Evolutionary conservation across 148 eudicot genomes (phyloP), one percentile per base, ranked within the genome.

Genomic region (Mesembryanthemum crystallinum): DNA sequence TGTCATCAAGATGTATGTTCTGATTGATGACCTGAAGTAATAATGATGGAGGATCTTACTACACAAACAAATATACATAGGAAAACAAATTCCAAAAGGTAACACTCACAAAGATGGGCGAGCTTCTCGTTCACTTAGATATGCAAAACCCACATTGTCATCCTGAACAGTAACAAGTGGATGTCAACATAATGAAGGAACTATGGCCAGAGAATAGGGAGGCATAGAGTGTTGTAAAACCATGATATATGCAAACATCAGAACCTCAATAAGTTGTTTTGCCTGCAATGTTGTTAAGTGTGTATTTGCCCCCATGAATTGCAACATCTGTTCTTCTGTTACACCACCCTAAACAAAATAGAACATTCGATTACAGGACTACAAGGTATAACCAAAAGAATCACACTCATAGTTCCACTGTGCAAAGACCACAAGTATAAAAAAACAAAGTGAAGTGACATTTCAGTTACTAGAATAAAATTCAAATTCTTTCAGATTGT

Each of bases 251-350:
- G 60, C 23, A 63, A 78, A 65, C 43, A 76, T 24, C 72, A 67
- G 67, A 77, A 92, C 98, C 98, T 94, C 98, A 70, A 94, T 87
- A 79, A 94, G 90, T 66, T 73, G 80, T 80, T 94, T 94, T 43
- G 97, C 98, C 64, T 89, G 98, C 81, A 85, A 77, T 30, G 96
- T 84, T 8, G 90, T 84, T 77, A 94, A 76, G 42, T 76, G 85
- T 15, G 90, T 89, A 76, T 94, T 92, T 73, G 98, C 96, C 64
- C 98, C 98, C 91, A 94, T 90, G 83, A 79, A 87, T 80, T 87
- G 93, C 83, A 94, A 86, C 96, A 94, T 94, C 79, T 94, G 98
- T 76, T 92, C 98, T 81, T 94, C 98, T 42, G 92, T 94, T 73
- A 94, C 84, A 69, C 98, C 98, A 27, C 96, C 98, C 98, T 94